Percentiles rank a stretch among this genome's conserved stretches.
Evolutionary conservation across 2,329 filamentous ascomycete genomes (phyloP).

Genomic region (Aspergillus versicolor): DNA sequence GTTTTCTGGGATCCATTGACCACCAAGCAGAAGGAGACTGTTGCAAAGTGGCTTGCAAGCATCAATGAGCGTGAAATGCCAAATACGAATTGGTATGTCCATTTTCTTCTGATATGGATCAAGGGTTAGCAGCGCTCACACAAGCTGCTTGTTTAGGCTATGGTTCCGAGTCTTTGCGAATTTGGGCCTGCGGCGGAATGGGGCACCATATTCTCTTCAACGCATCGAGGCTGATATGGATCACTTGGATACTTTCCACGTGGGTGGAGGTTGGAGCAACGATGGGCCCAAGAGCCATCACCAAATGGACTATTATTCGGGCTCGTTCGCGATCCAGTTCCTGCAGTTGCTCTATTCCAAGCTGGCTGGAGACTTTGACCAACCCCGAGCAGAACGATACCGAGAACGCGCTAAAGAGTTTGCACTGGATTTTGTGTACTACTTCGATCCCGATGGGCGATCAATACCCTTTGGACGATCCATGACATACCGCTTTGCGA

Average conservation of each 20-base stretch:
- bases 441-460: slow-evolving; percentile 70
- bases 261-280: slow-evolving; percentile 80
- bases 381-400: slow-evolving; percentile 66
- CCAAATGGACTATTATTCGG: slow-evolving; percentile 84
- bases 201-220: slow-evolving; percentile 67
- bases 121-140: neutral
- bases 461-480: slow-evolving; percentile 76
- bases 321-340: slow-evolving; percentile 79
- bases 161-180: slow-evolving; percentile 88
- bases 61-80: slow-evolving; percentile 74
- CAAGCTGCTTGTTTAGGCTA: slow-evolving; percentile 49
- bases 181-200: slow-evolving; percentile 72
- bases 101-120: slow-evolving; percentile 3
- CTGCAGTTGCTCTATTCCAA: slow-evolving; percentile 75
- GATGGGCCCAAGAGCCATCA: slow-evolving; percentile 76
- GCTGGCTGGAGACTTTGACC: slow-evolving; percentile 65
- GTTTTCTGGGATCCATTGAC: slow-evolving; percentile 67
- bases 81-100: slow-evolving; percentile 61
- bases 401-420: slow-evolving; percentile 64
- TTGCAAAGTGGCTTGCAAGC: slow-evolving; percentile 71
- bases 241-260: slow-evolving; percentile 76
- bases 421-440: slow-evolving; percentile 71
- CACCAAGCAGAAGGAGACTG: slow-evolving; percentile 61
- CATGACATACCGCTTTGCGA: slow-evolving; percentile 79
- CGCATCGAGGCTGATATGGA: slow-evolving; percentile 72